Evolutionary conservation across 2,329 filamentous ascomycete species (phyloP).

Genomic region (Graphilbum ipis-grandicollis): DNA sequence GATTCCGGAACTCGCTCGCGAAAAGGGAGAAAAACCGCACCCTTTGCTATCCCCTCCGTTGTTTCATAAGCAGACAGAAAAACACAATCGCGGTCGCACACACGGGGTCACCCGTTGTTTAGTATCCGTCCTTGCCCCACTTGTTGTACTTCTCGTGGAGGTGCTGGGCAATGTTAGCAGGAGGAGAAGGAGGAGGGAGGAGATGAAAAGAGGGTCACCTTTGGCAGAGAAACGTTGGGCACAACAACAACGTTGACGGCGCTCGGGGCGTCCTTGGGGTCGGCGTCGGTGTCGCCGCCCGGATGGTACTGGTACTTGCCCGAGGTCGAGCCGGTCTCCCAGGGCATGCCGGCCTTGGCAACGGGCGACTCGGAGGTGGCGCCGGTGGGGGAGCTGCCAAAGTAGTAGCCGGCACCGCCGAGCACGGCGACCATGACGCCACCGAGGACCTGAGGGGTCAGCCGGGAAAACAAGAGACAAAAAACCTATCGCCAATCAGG

Average conservation of each 20-base stretch:
- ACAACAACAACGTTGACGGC: slow-evolving; percentile 90
- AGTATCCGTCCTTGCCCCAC: slow-evolving; percentile 96
- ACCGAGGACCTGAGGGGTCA: slow-evolving; percentile 54
- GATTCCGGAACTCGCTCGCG: too few relatives aligned
- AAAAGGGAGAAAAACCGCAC: too few relatives aligned
- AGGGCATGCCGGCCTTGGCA: slow-evolving; percentile 69
- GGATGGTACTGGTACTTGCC: slow-evolving; percentile 71
- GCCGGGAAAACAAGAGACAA: slow-evolving; percentile 7
- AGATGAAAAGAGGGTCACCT: slow-evolving; percentile 31
- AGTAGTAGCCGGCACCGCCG: slow-evolving; percentile 77
- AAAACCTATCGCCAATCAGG: too few relatives aligned
- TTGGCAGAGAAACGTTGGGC: slow-evolving; percentile 82
- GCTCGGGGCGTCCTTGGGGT: slow-evolving; percentile 79
- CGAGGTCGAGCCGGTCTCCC: slow-evolving; percentile 52
- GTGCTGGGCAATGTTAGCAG: slow-evolving; percentile 31
- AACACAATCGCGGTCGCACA: too few relatives aligned
- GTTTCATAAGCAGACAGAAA: too few relatives aligned
- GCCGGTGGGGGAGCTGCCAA: slow-evolving; percentile 70
- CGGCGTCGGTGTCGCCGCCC: slow-evolving; percentile 59
- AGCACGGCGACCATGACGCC: slow-evolving; percentile 83
- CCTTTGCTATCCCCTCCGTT: too few relatives aligned
- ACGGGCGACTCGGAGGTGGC: slow-evolving; percentile 66
- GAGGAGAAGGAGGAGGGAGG: neutral
- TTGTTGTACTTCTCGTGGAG: slow-evolving; percentile 99
- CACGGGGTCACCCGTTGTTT: slow-evolving; percentile 7